Evolutionary conservation across 257 asterid genomes (phyloP).

Genomic region (Penstemon eatonii): DNA sequence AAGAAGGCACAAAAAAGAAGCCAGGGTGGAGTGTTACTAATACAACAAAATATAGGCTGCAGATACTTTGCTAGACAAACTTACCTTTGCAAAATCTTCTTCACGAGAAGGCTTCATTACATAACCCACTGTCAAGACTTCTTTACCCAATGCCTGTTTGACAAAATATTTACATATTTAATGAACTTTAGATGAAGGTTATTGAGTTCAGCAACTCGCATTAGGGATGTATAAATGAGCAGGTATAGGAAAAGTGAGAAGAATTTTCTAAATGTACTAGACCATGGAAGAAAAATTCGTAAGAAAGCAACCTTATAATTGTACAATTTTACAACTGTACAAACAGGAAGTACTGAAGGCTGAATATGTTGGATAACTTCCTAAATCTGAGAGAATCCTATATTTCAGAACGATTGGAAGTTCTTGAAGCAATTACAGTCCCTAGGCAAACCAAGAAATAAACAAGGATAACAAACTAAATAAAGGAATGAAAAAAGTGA

Average conservation of each 20-base stretch:
- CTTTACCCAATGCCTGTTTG: constrained; percentile 56
- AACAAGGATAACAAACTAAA: background rate
- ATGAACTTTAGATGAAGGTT: constrained; percentile 9
- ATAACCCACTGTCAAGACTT: constrained; percentile 66
- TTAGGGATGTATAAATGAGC: constrained; percentile 15
- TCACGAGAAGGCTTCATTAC: constrained; percentile 96
- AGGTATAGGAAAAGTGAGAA: constrained; percentile 2
- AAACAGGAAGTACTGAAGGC: background rate
- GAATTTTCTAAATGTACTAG: background rate
- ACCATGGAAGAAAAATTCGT: background rate
- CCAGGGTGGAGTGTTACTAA: background rate
- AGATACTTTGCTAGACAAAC: constrained; percentile 12
- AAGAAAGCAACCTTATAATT: constrained; percentile 6
- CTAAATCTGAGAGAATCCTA: background rate
- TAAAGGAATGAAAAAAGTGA: background rate
- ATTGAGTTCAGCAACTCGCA: constrained; percentile 17
- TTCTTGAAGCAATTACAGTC: background rate
- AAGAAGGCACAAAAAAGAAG: background rate
- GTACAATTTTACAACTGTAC: constrained; percentile 5
- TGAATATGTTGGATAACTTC: constrained; percentile 3
- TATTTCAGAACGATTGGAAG: background rate
- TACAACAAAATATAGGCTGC: constrained; percentile 8
- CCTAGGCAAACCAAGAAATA: background rate
- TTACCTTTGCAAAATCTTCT: constrained; percentile 94
- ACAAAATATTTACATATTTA: constrained; percentile 27